Base-by-base conservation (phyloP, 345 rosid species). In the Rubroshorea leprosula region DNA sequence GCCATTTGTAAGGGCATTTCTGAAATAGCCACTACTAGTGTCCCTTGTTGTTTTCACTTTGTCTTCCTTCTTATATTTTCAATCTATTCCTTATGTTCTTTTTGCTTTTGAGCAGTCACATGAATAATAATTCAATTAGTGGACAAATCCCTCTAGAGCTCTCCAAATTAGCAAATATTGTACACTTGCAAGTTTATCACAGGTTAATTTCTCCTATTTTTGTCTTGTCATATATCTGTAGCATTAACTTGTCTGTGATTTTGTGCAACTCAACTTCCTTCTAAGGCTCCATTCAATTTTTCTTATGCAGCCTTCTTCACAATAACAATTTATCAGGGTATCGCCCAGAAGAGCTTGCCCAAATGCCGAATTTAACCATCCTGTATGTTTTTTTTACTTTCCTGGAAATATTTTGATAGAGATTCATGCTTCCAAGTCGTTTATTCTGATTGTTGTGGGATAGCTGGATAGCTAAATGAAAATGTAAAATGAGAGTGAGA, bases 101-200 rank as follows among this genome's bases (percentile, higher is more conserved):
- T 41, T 69, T 38, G 54, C 62, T 72, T 54, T 64, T 73, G 65
- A 67, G 59, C 83, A 93, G 97, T 80, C 99, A 93, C 79, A 83
- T 93, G 97, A 93, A 93, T 69, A 93, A 93, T 74, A 93, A 93
- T 72, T 93, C 97, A 49, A 79, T 93, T 27, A 89, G 96, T 27
- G 99, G 99, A 23, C 86, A 78, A 77, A 85, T 93, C 61, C 99
- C 99, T 0, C 76, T 81, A 1, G 97, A 89, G 66, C 77, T 93
- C 45, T 83, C 96, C 58, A 80, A 74, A 72, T 67, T 93, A 58
- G 91, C 97, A 0, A 73, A 26, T 45, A 89, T 93, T 69, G 75
- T 93, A 78, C 99, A 93, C 89, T 70, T 93, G 99, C 89, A 83
- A 89, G 97, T 80, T 58, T 51, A 49, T 62, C 39, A 12, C 55